Evolutionary conservation across 1,284 basidiomycete species (phyloP).

Genomic region (Naganishia cerealis): DNA sequence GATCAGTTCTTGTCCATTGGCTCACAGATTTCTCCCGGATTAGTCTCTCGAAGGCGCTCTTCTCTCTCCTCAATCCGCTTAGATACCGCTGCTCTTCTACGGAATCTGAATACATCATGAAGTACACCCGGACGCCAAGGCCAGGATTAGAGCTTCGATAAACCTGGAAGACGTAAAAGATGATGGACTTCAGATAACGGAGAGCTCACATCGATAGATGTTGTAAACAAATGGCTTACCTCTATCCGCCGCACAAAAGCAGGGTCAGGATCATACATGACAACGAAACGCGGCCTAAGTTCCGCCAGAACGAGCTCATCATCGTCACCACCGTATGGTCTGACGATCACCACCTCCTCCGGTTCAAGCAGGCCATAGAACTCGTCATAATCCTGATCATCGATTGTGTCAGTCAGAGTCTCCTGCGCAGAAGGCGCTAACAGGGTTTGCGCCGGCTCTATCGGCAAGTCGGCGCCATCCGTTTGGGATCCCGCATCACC

Average conservation of each 20-base stretch:
- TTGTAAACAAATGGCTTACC: constrained; percentile 57
- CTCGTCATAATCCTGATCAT: constrained; percentile 61
- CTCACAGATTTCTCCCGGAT: constrained; percentile 87
- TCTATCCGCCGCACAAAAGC: constrained; percentile 91
- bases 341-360: constrained; percentile 78
- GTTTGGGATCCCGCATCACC: neutral
- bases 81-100: constrained; percentile 96
- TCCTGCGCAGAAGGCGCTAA: constrained; percentile 37
- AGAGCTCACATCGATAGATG: neutral
- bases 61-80: constrained; percentile 81
- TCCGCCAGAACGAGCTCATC: constrained; percentile 88
- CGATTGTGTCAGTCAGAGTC: constrained; percentile 39
- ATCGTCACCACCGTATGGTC: constrained; percentile 85
- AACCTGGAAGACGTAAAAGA: constrained; percentile 59
- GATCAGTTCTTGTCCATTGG: constrained; percentile 35
- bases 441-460: constrained; percentile 30
- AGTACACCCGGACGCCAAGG: constrained; percentile 84
- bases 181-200: neutral
- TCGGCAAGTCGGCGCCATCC: constrained; percentile 1
- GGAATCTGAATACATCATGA: constrained; percentile 87
- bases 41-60: constrained; percentile 88
- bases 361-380: constrained; percentile 79
- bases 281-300: constrained; percentile 82
- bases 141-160: constrained; percentile 79
- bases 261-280: constrained; percentile 93